These are phyloP conservation scores for Apophysomyces variabilis DNA, from an alignment of 371 early-diverging fungal genomes.

Conservation along the genomic window DNA sequence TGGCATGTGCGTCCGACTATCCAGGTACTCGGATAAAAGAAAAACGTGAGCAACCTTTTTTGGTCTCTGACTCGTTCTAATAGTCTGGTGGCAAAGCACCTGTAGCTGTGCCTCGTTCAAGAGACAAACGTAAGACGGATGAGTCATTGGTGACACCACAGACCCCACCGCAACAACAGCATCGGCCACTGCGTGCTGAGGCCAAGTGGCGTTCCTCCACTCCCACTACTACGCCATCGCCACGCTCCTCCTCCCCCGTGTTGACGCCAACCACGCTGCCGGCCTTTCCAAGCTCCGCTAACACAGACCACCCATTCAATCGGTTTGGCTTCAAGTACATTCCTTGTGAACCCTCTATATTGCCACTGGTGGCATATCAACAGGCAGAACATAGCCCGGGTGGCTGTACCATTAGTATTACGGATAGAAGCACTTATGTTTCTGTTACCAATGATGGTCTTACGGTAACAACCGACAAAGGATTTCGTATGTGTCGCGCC, in stretches of 20 bases:
- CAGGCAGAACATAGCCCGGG: conserved; percentile 53
- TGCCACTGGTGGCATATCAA: conserved; percentile 60
- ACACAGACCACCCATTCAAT: conserved; percentile 51
- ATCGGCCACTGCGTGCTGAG: conserved; percentile 50
- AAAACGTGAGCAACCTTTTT: background rate
- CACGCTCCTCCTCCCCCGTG: conserved; percentile 37
- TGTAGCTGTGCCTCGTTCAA: conserved; percentile 21
- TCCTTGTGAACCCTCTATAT: conserved; percentile 55
- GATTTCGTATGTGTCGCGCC: conserved; percentile 73
- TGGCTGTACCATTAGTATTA: conserved; percentile 60
- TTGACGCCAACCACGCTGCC: conserved; percentile 33
- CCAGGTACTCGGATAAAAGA: conserved; percentile 32
- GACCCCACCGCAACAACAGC: conserved; percentile 29
- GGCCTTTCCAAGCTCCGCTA: conserved; percentile 30
- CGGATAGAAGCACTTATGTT: conserved; percentile 72
- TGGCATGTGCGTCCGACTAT: conserved; percentile 68
- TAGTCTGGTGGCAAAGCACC: conserved; percentile 24
- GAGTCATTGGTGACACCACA: conserved; percentile 4
- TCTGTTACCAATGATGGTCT: conserved; percentile 63
- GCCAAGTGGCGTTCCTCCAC: conserved; percentile 28
- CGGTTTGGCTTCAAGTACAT: conserved; percentile 70
- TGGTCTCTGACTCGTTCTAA: background rate
- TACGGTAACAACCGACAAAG: conserved; percentile 67
- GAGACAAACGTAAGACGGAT: conserved; percentile 29
- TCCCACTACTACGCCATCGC: conserved; percentile 33